Evolutionary conservation across 306 rosid species (phyloP), one percentile per base, ranked within the genome.

Genomic region (Betula pendula): DNA sequence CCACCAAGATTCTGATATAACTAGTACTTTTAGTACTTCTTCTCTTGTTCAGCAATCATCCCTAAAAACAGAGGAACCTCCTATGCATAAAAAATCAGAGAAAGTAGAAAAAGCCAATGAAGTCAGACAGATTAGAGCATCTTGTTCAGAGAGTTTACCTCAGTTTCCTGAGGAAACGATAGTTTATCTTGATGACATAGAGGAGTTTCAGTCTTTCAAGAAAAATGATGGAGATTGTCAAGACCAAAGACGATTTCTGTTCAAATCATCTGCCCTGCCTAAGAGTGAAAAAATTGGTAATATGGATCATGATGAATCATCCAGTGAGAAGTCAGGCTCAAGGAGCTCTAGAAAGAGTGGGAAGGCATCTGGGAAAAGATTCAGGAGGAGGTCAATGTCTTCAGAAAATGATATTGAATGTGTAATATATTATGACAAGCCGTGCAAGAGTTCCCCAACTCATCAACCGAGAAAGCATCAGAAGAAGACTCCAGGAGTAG

Each of bases 201-300:
- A 86, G 77, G 91, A 89, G 79, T 76, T 58, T 53, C 85, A 65
- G 55, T 75, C 87, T 77, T 60, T 86, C 38, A 74, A 50, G 27
- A 40, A 70, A 60, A 81, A 75, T 75, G 78, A 84, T 24, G 85
- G 60, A 66, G 72, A 82, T 35, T 71, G 16, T 71, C 87, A 80
- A 40, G 88, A 91, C 72, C 88, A 90, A 81, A 86, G 88, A 51
- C 78, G 86, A 22, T 85, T 89, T 65, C 84, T 82, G 82, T 90
- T 88, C 82, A 88, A 75, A 70, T 47, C 85, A 52, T 50, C 82
- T 67, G 29, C 19, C 55, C 10, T 60, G 2, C 48, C 87, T 0
- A 83, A 40, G 50, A 72, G 58, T 53, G 77, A 67, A 45, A 83
- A 45, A 55, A 5, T 16, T 68, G 73, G 55, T 42, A 63, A 72